phyloP scores from a whole-genome alignment of 2,329 filamentous ascomycete genomes.

The Fusarium stilboides region DNA sequence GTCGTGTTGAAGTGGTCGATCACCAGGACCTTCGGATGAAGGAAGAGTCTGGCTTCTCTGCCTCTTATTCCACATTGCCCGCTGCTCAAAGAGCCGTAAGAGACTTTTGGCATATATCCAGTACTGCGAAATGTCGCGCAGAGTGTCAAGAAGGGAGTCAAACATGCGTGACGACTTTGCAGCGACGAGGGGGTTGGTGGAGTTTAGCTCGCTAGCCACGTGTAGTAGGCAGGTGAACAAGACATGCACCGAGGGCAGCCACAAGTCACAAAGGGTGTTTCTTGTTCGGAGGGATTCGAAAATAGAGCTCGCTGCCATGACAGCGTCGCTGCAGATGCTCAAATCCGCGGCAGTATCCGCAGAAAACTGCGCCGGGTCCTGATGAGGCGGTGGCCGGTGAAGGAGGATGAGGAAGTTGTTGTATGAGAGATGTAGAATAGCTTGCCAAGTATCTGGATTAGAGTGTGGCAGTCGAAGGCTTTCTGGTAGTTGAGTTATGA shows the following conservation, averaged over 20 bases:
- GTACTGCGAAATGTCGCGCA: slow-evolving; percentile 49
- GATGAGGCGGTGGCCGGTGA: slow-evolving; percentile 51
- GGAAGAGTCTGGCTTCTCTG: slow-evolving; percentile 6
- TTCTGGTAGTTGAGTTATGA: slow-evolving; percentile 50
- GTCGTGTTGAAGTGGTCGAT: slow-evolving; percentile 11
- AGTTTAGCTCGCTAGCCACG: slow-evolving; percentile 48
- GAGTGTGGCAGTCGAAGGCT: slow-evolving; percentile 45
- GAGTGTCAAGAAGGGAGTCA: slow-evolving; percentile 50
- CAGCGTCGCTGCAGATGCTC: slow-evolving; percentile 53
- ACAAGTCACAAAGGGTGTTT: slow-evolving; percentile 46
- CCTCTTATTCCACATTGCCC: slow-evolving; percentile 38
- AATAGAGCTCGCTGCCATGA: slow-evolving; percentile 48
- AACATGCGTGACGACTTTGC: slow-evolving; percentile 51
- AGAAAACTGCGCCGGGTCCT: slow-evolving; percentile 21
- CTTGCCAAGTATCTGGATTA: slow-evolving; percentile 49
- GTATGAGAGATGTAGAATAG: slow-evolving; percentile 55
- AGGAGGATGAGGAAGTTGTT: slow-evolving; percentile 56
- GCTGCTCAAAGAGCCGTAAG: slow-evolving; percentile 50
- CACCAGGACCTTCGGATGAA: slow-evolving; percentile 11
- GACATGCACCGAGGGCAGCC: slow-evolving; percentile 47
- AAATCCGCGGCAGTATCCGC: slow-evolving; percentile 43
- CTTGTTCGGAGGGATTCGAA: slow-evolving; percentile 50
- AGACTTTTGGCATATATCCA: slow-evolving; percentile 55
- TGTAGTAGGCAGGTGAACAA: slow-evolving; percentile 54
- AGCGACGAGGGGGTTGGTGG: slow-evolving; percentile 51